phyloP scores from a whole-genome alignment of 2,329 filamentous ascomycete species.

The Beauveria brongniartii region DNA sequence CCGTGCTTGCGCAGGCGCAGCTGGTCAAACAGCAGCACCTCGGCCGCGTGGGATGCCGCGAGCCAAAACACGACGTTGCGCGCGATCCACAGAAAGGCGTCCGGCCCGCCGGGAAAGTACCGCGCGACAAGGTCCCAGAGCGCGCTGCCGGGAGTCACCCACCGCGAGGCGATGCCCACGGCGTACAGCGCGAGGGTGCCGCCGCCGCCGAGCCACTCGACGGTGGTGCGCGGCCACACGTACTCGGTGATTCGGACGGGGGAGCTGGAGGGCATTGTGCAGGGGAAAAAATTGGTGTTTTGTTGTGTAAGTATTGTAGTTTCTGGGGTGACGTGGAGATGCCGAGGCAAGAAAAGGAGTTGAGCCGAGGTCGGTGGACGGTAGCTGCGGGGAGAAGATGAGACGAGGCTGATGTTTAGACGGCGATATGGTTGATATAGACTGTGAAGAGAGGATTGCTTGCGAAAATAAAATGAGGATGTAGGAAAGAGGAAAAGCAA shows the following conservation, averaged over 20 bases:
- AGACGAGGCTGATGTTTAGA: neutral
- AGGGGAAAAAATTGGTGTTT: neutral
- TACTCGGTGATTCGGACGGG: slow-evolving; percentile 5
- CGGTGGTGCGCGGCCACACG: neutral
- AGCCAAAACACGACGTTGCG: neutral
- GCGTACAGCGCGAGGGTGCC: slow-evolving; percentile 1
- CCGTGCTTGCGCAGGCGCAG: slow-evolving; percentile 7
- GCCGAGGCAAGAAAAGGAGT: neutral
- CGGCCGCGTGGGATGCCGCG: neutral
- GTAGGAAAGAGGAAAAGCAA: neutral
- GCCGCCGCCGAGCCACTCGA: neutral
- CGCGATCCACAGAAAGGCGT: neutral
- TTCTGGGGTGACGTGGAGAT: neutral
- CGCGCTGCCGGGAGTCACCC: neutral
- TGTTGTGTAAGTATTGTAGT: neutral
- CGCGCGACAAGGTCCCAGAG: neutral
- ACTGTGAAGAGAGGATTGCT: neutral
- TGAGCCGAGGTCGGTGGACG: neutral
- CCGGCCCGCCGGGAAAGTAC: slow-evolving; percentile 5
- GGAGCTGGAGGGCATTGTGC: neutral
- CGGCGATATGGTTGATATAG: neutral
- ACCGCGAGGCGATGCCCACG: neutral
- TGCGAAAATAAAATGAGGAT: neutral
- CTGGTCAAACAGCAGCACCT: slow-evolving; percentile 8
- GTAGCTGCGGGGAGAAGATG: neutral